phyloP scores from a whole-genome alignment of 176 grass and related monocot genomes.

The Oryza australiensis region DNA sequence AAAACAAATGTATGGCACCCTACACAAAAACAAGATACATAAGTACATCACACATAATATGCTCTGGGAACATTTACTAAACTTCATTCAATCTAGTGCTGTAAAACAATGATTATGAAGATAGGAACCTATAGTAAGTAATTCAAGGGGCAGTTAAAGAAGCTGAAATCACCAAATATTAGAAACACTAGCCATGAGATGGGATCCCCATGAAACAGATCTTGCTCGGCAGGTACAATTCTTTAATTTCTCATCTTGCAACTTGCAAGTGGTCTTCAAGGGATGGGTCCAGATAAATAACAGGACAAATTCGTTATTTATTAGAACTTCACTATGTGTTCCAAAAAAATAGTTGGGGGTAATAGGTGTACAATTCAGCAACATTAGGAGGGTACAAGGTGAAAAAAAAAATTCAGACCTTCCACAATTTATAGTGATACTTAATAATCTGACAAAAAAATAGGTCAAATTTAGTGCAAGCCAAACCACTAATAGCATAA shows the following conservation, averaged over 20 bases:
- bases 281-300: conserved; percentile 3
- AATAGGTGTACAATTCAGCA: neutral
- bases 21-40: conserved; percentile 25
- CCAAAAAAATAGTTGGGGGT: neutral
- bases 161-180: neutral
- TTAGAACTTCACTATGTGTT: conserved; percentile 1
- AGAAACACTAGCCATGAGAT: neutral
- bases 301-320: neutral
- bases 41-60: neutral
- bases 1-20: neutral
- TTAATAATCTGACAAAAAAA: neutral
- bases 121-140: neutral
- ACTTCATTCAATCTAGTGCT: neutral
- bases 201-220: neutral
- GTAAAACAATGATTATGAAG: neutral
- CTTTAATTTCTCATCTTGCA: neutral
- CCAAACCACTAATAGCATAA: neutral
- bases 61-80: neutral
- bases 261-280: neutral
- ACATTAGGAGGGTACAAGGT: neutral
- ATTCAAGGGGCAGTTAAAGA: conserved; percentile 20
- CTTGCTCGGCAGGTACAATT: neutral
- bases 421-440: neutral
- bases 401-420: neutral
- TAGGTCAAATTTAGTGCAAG: neutral